Evolutionary conservation across 805 yeast species (phyloP), one percentile per base, ranked within the genome.

Genomic region (Candida montana): DNA sequence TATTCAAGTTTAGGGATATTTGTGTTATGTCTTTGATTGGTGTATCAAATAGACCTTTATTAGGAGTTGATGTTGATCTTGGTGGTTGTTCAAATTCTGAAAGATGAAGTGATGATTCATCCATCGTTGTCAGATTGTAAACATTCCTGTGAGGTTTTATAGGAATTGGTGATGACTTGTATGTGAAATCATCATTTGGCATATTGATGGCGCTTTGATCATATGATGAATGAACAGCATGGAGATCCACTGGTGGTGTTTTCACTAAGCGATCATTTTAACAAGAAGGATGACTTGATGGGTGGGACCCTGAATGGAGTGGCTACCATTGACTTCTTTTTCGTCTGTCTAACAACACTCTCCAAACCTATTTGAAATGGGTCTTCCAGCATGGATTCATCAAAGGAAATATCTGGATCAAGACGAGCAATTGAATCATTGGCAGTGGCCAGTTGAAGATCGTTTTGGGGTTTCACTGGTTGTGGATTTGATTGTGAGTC

Each of bases 31-130:
- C 27, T 24, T 28, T 39, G 28, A 28, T 33, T 35, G 36, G 41
- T 6, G 40, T 32, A 7, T 34, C 41, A n/a, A 41, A 37, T 2
- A 35, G 12, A 5, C 37, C 45, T 16, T 41, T 30, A 17, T 47
- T 49, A 10, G 61, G 61, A 1, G 61, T 57, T 5, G 61, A 57
- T 1, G 59, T 53, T 9, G 53, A 51, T 37, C 42, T 42, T 13
- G 61, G 61, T 5, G 55, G 51, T 27, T 52, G 58, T 5, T 48
- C 53, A 39, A 57, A 55, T 16, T 54, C 57, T 7, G 59, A 55
- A 7, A 55, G 45, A 20, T 54, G 60, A 2, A 57, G 38, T 1
- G 61, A 55, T 0, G 58, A 51, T 1, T 33, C 12, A 12, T 23
- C 13, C 3, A 8, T 24, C 5, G 7, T 23, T 5, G 11, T 16